Conservation (phyloP, 2,329 filamentous ascomycete species). For the Trichoderma sp. region DNA sequence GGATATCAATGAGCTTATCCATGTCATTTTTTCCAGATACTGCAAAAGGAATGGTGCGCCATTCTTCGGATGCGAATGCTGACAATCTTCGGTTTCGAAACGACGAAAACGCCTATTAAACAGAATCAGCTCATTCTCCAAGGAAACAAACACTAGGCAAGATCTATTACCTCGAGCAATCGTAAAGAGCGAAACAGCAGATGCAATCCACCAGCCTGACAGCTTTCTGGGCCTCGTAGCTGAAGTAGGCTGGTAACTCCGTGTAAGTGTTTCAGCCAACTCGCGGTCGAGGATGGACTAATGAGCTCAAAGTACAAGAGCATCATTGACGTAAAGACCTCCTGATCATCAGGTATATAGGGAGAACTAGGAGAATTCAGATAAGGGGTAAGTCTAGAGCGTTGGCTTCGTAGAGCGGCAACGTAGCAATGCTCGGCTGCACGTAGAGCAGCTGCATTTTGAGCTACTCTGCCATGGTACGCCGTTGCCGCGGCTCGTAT, state of each 20-base stretch:
- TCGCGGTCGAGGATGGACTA: conserved; percentile 4
- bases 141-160: not conserved
- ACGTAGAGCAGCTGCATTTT: not conserved
- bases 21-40: not conserved
- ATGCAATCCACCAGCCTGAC: not conserved
- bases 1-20: not conserved
- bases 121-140: not conserved
- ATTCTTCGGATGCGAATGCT: not conserved
- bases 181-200: not conserved
- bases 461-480: not conserved
- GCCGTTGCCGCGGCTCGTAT: conserved; percentile 5
- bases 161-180: not conserved
- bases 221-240: not conserved
- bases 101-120: not conserved
- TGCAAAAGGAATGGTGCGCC: conserved; percentile 4
- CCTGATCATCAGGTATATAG: not conserved
- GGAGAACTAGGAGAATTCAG: not conserved
- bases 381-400: not conserved
- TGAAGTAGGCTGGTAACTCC: not conserved
- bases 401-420: not conserved
- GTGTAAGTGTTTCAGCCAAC: conserved; percentile 12
- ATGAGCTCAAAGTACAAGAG: conserved; percentile 10
- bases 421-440: not conserved
- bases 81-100: not conserved
- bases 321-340: conserved; percentile 8